Conservation (phyloP, 345 rosid species). For the Bretschneidera sinensis region DNA sequence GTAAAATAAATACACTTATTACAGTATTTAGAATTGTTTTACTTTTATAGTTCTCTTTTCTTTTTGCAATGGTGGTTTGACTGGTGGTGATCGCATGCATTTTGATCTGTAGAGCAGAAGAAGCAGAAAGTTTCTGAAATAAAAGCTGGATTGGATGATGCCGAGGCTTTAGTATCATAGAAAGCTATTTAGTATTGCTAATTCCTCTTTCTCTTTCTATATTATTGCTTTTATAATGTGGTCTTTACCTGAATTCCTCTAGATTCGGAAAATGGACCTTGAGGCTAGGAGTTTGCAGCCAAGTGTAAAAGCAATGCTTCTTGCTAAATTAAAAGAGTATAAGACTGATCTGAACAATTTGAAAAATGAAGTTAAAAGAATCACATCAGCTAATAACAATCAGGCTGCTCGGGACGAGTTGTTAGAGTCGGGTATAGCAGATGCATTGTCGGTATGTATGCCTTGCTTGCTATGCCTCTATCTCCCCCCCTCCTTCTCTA, state of each 20-base stretch:
- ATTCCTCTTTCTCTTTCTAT: background rate
- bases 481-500: no score
- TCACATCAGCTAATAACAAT: slow-evolving; percentile 21
- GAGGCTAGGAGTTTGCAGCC: slow-evolving; percentile 54
- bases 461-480: background rate
- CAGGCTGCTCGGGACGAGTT: slow-evolving; percentile 35
- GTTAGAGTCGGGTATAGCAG: slow-evolving; percentile 39
- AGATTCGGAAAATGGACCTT: slow-evolving; percentile 60
- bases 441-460: slow-evolving; percentile 29
- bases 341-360: slow-evolving; percentile 43
- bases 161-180: slow-evolving; percentile 41
- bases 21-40: no score
- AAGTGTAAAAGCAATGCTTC: slow-evolving; percentile 33
- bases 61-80: background rate
- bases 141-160: slow-evolving; percentile 44
- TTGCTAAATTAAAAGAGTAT: slow-evolving; percentile 48
- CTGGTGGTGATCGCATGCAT: background rate
- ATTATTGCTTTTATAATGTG: background rate
- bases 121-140: slow-evolving; percentile 49
- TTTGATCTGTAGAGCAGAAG: slow-evolving; percentile 38
- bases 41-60: no score
- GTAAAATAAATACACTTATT: no score
- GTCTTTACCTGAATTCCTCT: slow-evolving; percentile 8
- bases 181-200: slow-evolving; percentile 2
- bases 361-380: slow-evolving; percentile 35